These are phyloP conservation scores for Aspergillus sclerotiicarbonarius DNA, from an alignment of 495 filamentous ascomycete species.

Conservation along the genomic window DNA sequence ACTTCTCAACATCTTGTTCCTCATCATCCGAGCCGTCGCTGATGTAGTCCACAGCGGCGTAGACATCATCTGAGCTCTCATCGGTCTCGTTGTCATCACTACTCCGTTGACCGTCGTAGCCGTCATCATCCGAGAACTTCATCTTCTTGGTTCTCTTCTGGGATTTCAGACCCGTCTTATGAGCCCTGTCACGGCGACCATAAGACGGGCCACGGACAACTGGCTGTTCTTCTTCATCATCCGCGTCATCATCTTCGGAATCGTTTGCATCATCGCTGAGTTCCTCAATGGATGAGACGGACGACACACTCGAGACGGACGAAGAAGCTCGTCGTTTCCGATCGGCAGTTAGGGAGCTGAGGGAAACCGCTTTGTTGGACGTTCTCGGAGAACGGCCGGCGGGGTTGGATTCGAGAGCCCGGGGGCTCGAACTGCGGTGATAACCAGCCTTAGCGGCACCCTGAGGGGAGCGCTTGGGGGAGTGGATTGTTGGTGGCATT, in stretches of 20 bases:
- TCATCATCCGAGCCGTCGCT: constrained; percentile 70
- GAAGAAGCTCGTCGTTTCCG: constrained; percentile 42
- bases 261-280: constrained; percentile 41
- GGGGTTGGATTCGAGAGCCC: constrained; percentile 21
- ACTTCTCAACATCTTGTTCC: constrained; percentile 66
- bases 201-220: constrained; percentile 54
- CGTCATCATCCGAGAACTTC: constrained; percentile 62
- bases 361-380: constrained; percentile 24
- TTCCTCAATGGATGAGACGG: constrained; percentile 39
- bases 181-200: constrained; percentile 34
- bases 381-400: constrained; percentile 27
- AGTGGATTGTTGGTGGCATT: constrained; percentile 32
- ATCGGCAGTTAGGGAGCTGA: constrained; percentile 21
- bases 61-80: constrained; percentile 60
- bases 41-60: constrained; percentile 74
- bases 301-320: constrained; percentile 45
- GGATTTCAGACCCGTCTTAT: constrained; percentile 46
- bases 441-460: constrained; percentile 24
- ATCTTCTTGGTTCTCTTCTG: constrained; percentile 37
- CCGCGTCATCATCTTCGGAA: constrained; percentile 45
- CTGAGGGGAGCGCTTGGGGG: constrained; percentile 35
- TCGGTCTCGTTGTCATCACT: constrained; percentile 34
- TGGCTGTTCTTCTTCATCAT: constrained; percentile 51
- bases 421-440: constrained; percentile 25
- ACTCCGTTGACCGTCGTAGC: constrained; percentile 54